Evolutionary conservation across 176 grass and related monocot species (phyloP).

Genomic region (Oropetium thomaeum): DNA sequence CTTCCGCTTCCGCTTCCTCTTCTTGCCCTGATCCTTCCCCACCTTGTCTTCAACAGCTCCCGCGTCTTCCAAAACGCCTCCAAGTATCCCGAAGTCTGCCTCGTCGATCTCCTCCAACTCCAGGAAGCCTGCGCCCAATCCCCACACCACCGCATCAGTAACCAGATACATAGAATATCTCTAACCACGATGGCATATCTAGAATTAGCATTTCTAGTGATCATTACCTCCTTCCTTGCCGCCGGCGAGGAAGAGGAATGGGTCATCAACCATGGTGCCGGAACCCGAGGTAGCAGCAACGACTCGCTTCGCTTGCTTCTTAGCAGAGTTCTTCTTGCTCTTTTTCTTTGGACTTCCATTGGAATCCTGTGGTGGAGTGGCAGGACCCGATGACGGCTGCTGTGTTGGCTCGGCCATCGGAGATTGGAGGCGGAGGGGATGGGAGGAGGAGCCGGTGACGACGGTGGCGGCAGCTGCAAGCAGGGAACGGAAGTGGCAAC

Average conservation of each 20-base stretch:
- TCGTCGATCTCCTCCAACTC: conserved; percentile 94
- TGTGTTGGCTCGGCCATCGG: conserved; percentile 32
- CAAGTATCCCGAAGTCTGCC: conserved; percentile 55
- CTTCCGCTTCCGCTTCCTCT: conserved; percentile 3
- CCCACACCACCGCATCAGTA: conserved; percentile 6
- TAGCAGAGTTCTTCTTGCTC: conserved; percentile 8
- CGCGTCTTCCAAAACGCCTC: conserved; percentile 22
- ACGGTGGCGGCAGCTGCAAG: not conserved
- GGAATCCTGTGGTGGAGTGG: conserved; percentile 15
- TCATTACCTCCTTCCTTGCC: conserved; percentile 77
- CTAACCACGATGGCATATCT: not conserved
- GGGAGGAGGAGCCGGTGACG: not conserved
- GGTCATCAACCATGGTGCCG: conserved; percentile 45
- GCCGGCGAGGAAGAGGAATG: conserved; percentile 63
- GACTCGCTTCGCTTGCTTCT: conserved; percentile 28
- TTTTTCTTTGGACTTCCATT: conserved; percentile 6
- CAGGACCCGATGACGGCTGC: conserved; percentile 5
- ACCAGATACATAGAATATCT: not conserved
- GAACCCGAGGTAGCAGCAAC: not conserved
- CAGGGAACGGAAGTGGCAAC: not conserved
- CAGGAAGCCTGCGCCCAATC: conserved; percentile 63
- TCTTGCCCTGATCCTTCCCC: conserved; percentile 24
- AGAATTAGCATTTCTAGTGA: not conserved
- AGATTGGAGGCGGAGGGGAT: not conserved
- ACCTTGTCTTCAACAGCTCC: conserved; percentile 19